Base-by-base conservation (phyloP, 257 asterid genomes). In the Linderniella brevidens region DNA sequence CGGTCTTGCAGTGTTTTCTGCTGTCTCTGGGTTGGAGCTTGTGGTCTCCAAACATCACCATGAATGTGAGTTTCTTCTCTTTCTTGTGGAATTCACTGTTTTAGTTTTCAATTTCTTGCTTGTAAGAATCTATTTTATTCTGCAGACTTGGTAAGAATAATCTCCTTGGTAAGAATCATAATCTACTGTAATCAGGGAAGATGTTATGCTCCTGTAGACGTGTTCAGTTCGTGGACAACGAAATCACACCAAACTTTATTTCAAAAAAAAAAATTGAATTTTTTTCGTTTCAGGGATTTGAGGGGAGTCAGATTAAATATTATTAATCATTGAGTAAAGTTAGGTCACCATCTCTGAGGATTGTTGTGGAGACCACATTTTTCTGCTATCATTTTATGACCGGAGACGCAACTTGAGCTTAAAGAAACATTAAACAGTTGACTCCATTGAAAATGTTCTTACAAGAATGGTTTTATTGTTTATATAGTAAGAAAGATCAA, bases 11-110 rank as follows among this genome's bases (percentile, higher is more conserved):
- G 97, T 88, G n/a, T 88, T 88, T 56, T 88, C 97, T 47, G 97
- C 97, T 8, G 97, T 88, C 53, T 83, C 97, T 0, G 97, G 97
- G 41, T 66, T 88, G 40, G 97, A 88, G 79, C 93, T 88, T 54
- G 78, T 81, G 46, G 70, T 80, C 46, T 70, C 92, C 49, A 83
- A 64, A 66, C 75, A 77, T 52, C 92, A 83, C 70, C 95, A 88
- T 58, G 79, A 88, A 64, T 88, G 97, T 88, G 71, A 78, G 90
- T 60, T 25, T 54, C 55, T 54, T 36, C 20, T 35, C 51, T 46
- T 55, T 13, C 35, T 62, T 11, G 3, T 13, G 15, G 48, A 40
- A 37, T 49, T 51, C 9, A n/a, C 55, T 46, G 13, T 8, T 37
- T 14, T 35, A 47, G 41, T 14, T 9, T 13, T 39, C 40, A 36